These are phyloP conservation scores for Trypethelium eluteriae DNA, from an alignment of 495 filamentous ascomycete genomes.

Conservation along the genomic window DNA sequence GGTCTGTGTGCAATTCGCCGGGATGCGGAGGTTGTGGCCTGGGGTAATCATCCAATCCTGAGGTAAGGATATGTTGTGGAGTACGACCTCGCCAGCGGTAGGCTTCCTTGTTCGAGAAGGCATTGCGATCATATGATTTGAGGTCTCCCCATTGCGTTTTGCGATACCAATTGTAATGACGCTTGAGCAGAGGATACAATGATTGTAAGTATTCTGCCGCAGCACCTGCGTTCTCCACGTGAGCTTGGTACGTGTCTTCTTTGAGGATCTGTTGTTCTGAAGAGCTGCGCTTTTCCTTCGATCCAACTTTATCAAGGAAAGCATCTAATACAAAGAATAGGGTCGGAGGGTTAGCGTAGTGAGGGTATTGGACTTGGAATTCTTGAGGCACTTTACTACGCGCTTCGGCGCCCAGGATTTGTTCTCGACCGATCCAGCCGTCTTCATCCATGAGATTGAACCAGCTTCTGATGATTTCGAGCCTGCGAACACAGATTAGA, in stretches of 20 bases:
- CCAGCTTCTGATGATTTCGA: constrained; percentile 93
- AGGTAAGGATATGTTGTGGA: constrained; percentile 76
- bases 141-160: constrained; percentile 86
- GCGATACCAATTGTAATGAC: constrained; percentile 90
- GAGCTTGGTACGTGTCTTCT: constrained; percentile 44
- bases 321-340: constrained; percentile 80
- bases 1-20: constrained; percentile 90
- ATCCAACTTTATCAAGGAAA: constrained; percentile 67
- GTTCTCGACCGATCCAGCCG: constrained; percentile 95
- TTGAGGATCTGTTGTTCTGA: constrained; percentile 16
- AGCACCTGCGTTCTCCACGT: constrained; percentile 57
- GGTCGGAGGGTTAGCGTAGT: constrained; percentile 97
- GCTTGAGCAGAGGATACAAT: constrained; percentile 86
- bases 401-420: constrained; percentile 90
- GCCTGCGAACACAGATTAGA: constrained; percentile 31
- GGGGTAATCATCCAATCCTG: constrained; percentile 92
- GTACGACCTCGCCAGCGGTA: constrained; percentile 96
- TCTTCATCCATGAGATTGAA: constrained; percentile 93
- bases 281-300: constrained; percentile 29
- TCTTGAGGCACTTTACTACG: constrained; percentile 92
- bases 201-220: constrained; percentile 66
- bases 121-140: constrained; percentile 80
- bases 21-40: constrained; percentile 93
- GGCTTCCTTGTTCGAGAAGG: constrained; percentile 76
- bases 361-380: constrained; percentile 93